Evolutionary conservation across 2,329 filamentous ascomycete species (phyloP), one percentile per base, ranked within the genome.

Genomic region (Fusarium armeniacum): DNA sequence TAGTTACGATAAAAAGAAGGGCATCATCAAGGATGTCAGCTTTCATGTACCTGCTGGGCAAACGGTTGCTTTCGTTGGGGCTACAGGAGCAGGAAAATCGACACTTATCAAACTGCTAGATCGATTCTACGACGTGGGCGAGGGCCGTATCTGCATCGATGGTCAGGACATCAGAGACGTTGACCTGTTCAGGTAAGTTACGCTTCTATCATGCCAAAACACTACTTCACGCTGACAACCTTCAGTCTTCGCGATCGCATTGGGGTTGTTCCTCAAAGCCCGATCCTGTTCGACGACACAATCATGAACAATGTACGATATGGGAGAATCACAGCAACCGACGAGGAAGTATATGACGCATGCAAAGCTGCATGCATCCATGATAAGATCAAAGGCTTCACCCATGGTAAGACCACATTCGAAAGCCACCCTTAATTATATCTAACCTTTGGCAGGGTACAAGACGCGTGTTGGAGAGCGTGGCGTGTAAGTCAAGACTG

Each of bases 241-340:
- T 45, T 66, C 54, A 86, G 84, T 62, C 78, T 89, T 20, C 84
- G 86, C 6, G 82, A 83, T 47, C 81, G 83, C 24, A 85, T 89
- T 41, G 87, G 86, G 7, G 81, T 87, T 32, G 87, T 89, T 2
- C 86, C 86, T 0, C 87, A 89, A 69, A 81, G 80, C 44, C 84
- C 86, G 0, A 82, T 86, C 12, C 76, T 89, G 4, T 89, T 89
- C 69, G 84, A 88, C 69, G 85, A 86, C 69, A 86, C 85, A 3
- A 82, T 89, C 65, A 84, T 88, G 78, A 87, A 86, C 79, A 89
- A 89, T 62, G 82, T 89, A 32, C 83, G 84, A 33, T 89, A 89
- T 67, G 86, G 85, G 20, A 84, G 81, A 57, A 83, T 86, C 20
- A 81, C 80, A 4, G 86, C 87, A 9, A 83, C 82, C 1, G 85